Conservation (phyloP, 2,329 filamentous ascomycete genomes). For the Monosporascus ibericus region DNA sequence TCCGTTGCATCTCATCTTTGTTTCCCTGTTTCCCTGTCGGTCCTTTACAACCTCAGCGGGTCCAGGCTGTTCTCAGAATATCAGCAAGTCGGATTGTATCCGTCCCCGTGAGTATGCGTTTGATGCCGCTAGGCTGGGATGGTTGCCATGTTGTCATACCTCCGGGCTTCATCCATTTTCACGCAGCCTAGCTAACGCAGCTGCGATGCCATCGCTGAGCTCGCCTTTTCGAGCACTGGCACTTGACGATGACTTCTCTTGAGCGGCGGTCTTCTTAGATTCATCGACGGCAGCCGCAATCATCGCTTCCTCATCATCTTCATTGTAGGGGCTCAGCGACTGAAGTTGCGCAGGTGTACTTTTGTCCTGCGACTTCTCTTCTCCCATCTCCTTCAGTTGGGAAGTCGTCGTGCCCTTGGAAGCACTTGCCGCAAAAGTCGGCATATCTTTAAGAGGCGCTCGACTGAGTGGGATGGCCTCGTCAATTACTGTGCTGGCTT, state of each 20-base stretch:
- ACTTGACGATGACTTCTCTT: constrained; percentile 19
- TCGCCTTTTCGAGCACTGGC: constrained; percentile 26
- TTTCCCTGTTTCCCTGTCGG: no score
- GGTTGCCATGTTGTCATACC: not conserved
- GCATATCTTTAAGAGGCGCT: constrained; percentile 36
- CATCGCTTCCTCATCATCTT: constrained; percentile 45
- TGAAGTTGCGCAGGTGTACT: constrained; percentile 26
- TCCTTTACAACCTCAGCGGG: no score
- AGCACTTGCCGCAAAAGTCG: constrained; percentile 16
- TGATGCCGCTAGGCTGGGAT: not conserved
- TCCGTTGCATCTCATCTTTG: not conserved
- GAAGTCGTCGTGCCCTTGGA: constrained; percentile 17
- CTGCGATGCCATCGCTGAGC: constrained; percentile 53
- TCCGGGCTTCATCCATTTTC: constrained; percentile 30
- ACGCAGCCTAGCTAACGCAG: constrained; percentile 53
- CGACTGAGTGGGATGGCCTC: constrained; percentile 34
- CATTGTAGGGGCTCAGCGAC: constrained; percentile 32
- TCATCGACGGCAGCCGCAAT: constrained; percentile 41
- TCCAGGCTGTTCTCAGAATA: no score
- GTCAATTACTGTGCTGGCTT: constrained; percentile 24
- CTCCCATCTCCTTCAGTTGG: constrained; percentile 9
- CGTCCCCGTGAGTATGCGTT: no score
- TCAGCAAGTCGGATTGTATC: no score
- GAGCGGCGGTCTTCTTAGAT: constrained; percentile 33
- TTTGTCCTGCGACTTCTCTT: constrained; percentile 8